These are phyloP conservation scores for Ophiostoma triangulosporum DNA, from an alignment of 2,329 filamentous ascomycete species.

Conservation along the genomic window DNA sequence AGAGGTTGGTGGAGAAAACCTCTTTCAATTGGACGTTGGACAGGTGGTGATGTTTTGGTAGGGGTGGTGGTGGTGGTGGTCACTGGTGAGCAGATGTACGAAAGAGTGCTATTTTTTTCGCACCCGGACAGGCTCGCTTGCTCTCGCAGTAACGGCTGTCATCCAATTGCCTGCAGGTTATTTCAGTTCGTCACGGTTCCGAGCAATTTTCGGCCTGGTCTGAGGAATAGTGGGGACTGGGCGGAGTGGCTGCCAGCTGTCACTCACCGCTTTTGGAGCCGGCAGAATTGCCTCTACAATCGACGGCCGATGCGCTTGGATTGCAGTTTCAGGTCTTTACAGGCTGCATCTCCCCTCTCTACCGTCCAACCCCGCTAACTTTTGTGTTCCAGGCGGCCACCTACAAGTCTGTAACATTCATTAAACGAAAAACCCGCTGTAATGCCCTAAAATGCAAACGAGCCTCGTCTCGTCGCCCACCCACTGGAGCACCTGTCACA, in stretches of 20 bases:
- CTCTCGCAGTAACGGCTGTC: conserved; percentile 3
- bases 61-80: conserved; percentile 3
- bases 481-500: background rate
- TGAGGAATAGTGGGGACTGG: conserved; percentile 7
- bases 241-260: conserved; percentile 5
- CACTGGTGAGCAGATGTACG: conserved; percentile 6
- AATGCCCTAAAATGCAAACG: too few species aligned
- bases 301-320: too few species aligned
- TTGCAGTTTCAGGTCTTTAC: background rate
- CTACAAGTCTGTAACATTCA: too few species aligned
- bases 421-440: too few species aligned
- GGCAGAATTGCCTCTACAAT: too few species aligned
- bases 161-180: conserved; percentile 20
- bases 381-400: background rate
- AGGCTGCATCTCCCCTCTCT: background rate
- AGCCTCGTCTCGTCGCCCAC: background rate
- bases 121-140: background rate
- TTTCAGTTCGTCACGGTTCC: conserved; percentile 17
- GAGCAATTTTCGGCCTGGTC: conserved; percentile 16
- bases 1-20: conserved; percentile 16
- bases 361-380: conserved; percentile 6
- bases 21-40: conserved; percentile 26
- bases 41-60: conserved; percentile 15
- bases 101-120: conserved; percentile 12
- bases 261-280: background rate